These are phyloP conservation scores for Pleurotus tuoliensis DNA, from an alignment of 768 basidiomycete genomes.

Conservation along the genomic window DNA sequence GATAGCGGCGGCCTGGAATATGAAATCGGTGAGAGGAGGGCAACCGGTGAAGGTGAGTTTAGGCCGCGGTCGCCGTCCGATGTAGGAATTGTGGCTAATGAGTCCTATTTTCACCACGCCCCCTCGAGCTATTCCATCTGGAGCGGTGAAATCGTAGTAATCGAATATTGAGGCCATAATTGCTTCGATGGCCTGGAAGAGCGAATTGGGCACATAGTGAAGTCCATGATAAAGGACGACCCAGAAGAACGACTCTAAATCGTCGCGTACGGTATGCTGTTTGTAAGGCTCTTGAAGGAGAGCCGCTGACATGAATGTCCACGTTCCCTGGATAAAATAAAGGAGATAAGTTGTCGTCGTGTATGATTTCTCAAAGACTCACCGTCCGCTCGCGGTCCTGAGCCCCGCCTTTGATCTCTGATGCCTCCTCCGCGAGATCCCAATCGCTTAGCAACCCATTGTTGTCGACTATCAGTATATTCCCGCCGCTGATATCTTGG, in stretches of 20 bases:
- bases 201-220: slow-evolving; percentile 10
- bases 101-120: neutral
- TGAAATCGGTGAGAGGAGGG: neutral
- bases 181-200: neutral
- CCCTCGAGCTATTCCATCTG: neutral
- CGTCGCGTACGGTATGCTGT: slow-evolving; percentile 20
- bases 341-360: neutral
- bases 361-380: neutral
- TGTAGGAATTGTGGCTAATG: neutral
- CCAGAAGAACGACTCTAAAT: slow-evolving; percentile 27
- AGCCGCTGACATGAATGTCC: slow-evolving; percentile 26
- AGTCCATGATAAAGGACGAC: slow-evolving; percentile 15
- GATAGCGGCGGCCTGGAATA: neutral
- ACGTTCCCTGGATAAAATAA: slow-evolving; percentile 22
- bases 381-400: neutral
- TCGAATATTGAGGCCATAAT: neutral
- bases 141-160: neutral
- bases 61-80: neutral
- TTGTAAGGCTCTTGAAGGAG: slow-evolving; percentile 16
- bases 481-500: slow-evolving; percentile 10
- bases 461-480: slow-evolving; percentile 5
- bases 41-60: neutral
- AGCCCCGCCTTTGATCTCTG: neutral
- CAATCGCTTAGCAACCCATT: slow-evolving; percentile 9
- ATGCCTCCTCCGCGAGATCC: slow-evolving; percentile 1